Evolutionary conservation across 805 yeast genomes (phyloP).

Genomic region (Metschnikowia bowlesiae): DNA sequence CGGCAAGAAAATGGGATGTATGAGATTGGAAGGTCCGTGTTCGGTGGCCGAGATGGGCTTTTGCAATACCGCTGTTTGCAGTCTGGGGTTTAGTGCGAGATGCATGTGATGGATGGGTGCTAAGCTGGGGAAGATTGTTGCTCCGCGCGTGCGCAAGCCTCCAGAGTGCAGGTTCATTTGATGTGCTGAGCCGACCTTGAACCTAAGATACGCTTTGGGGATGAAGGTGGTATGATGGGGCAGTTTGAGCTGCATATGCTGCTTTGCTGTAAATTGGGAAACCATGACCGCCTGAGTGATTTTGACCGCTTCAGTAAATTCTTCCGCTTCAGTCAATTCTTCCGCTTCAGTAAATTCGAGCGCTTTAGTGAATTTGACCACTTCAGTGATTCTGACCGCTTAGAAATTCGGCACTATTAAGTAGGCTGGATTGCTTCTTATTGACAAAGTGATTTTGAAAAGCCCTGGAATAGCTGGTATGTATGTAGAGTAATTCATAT

Average conservation of each 20-base stretch:
- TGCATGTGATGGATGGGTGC: slow-evolving; percentile 1
- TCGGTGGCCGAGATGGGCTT: neutral
- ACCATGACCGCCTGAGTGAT: too few relatives aligned
- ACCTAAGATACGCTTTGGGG: neutral
- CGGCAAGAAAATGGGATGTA: neutral
- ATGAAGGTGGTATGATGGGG: too few relatives aligned
- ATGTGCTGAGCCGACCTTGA: neutral
- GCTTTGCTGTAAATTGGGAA: neutral
- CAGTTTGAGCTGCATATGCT: neutral
- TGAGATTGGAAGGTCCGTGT: neutral
- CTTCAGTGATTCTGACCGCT: too few relatives aligned
- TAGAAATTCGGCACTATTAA: too few relatives aligned
- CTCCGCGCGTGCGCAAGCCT: neutral
- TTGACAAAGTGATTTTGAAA: neutral
- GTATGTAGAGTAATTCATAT: neutral
- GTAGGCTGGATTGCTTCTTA: too few relatives aligned
- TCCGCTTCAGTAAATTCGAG: too few relatives aligned
- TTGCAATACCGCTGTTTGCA: slow-evolving; percentile 1
- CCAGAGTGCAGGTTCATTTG: neutral
- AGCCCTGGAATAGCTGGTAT: neutral
- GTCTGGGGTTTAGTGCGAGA: neutral
- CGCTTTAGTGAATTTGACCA: too few relatives aligned
- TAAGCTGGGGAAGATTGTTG: neutral
- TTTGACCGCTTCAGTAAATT: too few relatives aligned
- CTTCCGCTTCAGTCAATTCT: too few relatives aligned